These are phyloP conservation scores for Candida anglica DNA, from an alignment of 805 yeast genomes.

Conservation along the genomic window DNA sequence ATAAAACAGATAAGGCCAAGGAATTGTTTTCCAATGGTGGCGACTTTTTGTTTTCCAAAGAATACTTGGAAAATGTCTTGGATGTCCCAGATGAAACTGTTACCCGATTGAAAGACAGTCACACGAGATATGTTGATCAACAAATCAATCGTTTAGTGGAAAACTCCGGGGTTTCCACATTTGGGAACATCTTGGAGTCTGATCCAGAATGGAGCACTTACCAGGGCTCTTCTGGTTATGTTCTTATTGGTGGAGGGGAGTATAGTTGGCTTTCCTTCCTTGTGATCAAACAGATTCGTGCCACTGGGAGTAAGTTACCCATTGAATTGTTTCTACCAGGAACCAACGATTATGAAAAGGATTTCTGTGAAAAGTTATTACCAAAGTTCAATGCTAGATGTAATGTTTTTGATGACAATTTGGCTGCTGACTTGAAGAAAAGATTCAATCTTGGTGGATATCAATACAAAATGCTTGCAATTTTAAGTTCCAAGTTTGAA, in stretches of 20 bases:
- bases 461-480: conserved; percentile 52
- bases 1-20: conserved; percentile 38
- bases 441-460: conserved; percentile 36
- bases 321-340: conserved; percentile 49
- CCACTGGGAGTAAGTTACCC: conserved; percentile 43
- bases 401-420: conserved; percentile 33
- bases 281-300: conserved; percentile 42
- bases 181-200: conserved; percentile 26
- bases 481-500: conserved; percentile 57
- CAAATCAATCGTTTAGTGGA: conserved; percentile 25
- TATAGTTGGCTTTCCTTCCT: conserved; percentile 49
- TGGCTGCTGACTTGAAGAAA: conserved; percentile 11
- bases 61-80: conserved; percentile 41
- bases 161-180: conserved; percentile 24
- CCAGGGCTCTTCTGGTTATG: conserved; percentile 34
- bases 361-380: conserved; percentile 41
- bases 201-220: conserved; percentile 39
- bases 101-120: conserved; percentile 32
- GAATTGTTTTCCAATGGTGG: conserved; percentile 39
- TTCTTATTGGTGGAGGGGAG: conserved; percentile 51
- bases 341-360: conserved; percentile 39
- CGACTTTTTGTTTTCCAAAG: conserved; percentile 41
- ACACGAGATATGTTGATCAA: conserved; percentile 27
- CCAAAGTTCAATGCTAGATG: conserved; percentile 46
- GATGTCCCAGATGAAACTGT: conserved; percentile 33